Percentiles rank a stretch among this genome's conserved stretches.
Evolutionary conservation across 1,284 basidiomycete genomes (phyloP).

Genomic region (Boletus nobilissimus): DNA sequence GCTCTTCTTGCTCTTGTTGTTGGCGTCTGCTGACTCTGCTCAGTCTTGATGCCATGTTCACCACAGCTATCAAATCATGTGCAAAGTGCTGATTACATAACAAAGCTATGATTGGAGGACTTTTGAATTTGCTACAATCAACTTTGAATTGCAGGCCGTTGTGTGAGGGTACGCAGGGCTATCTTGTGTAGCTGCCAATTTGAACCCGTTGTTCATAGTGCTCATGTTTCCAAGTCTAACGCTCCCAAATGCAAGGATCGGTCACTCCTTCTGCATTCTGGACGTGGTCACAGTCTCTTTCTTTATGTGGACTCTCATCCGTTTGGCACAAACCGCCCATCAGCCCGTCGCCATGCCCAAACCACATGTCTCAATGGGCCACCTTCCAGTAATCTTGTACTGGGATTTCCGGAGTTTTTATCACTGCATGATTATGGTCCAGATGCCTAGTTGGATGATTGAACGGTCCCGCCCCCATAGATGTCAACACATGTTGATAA

Average conservation of each 20-base stretch:
- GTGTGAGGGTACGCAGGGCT: neutral
- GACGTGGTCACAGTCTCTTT: conserved; percentile 29
- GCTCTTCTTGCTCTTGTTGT: conserved; percentile 84
- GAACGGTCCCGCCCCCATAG: too few relatives aligned
- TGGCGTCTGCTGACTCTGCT: conserved; percentile 93
- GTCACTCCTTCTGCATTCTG: neutral
- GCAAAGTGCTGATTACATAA: neutral
- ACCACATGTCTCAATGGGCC: conserved; percentile 50
- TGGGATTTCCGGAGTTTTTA: conserved; percentile 50
- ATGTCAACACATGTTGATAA: too few relatives aligned
- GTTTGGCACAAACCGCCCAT: conserved; percentile 14
- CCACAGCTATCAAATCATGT: conserved; percentile 18
- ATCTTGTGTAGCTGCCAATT: neutral
- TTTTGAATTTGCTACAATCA: too few relatives aligned
- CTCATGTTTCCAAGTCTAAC: conserved; percentile 9
- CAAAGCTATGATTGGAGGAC: too few relatives aligned
- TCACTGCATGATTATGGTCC: conserved; percentile 41
- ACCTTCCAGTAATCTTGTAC: conserved; percentile 48
- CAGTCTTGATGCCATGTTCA: conserved; percentile 72
- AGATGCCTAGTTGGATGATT: conserved; percentile 47
- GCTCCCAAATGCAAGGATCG: conserved; percentile 11
- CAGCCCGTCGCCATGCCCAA: conserved; percentile 25
- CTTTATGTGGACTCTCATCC: conserved; percentile 35
- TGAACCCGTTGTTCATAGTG: neutral
- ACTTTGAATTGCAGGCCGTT: too few relatives aligned